Conservation (phyloP, 2,329 filamentous ascomycete genomes). For the Macrophomina pseudophaseolina region DNA sequence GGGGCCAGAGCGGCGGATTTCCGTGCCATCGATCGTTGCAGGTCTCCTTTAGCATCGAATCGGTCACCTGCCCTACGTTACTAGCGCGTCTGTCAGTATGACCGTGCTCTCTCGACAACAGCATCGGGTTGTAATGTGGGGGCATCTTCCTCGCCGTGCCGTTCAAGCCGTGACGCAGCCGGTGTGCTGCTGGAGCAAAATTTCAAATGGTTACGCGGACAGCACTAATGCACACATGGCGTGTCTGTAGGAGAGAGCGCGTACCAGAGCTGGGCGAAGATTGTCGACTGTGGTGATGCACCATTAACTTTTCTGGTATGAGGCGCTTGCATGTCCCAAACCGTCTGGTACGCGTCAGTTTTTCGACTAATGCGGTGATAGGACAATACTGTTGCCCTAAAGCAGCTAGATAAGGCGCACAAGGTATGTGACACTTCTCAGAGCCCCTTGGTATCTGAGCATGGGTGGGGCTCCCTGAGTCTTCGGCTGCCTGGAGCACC, state of each 20-base stretch:
- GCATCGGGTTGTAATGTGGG: too few species aligned
- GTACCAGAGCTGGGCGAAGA: slow-evolving; percentile 55
- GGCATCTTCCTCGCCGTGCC: neutral
- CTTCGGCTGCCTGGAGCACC: neutral
- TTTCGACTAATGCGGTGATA: slow-evolving; percentile 28
- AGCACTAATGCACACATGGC: neutral
- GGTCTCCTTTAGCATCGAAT: neutral
- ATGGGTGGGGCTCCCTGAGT: neutral
- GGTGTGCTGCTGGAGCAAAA: neutral
- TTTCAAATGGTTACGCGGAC: neutral
- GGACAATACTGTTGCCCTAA: slow-evolving; percentile 61
- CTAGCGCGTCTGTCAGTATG: neutral
- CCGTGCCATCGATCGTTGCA: neutral
- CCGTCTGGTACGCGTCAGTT: neutral
- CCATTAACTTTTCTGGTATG: slow-evolving; percentile 55
- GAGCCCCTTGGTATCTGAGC: neutral
- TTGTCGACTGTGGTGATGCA: slow-evolving; percentile 62
- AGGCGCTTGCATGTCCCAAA: neutral
- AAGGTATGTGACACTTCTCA: slow-evolving; percentile 41
- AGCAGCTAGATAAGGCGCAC: slow-evolving; percentile 59
- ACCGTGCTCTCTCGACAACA: neutral
- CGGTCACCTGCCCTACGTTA: neutral
- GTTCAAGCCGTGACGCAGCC: neutral
- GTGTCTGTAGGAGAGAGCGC: slow-evolving; percentile 39
- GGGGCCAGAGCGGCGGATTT: neutral